These are phyloP conservation scores for Sarocladium brachiariae DNA, from an alignment of 2,329 filamentous ascomycete genomes.

Conservation along the genomic window DNA sequence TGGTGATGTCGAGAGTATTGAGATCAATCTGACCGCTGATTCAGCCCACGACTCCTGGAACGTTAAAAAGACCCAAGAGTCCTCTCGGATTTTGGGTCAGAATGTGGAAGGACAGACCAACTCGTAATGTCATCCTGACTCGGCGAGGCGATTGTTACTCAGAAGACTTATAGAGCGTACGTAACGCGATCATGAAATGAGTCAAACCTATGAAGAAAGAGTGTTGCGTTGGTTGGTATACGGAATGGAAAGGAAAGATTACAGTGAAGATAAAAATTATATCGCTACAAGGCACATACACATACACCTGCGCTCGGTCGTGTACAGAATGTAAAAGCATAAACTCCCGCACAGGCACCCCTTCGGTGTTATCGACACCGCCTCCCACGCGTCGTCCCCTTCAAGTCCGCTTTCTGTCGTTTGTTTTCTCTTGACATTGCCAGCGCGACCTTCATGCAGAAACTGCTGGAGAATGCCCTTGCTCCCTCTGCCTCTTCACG, in stretches of 20 bases:
- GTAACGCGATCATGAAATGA: neutral
- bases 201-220: neutral
- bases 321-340: neutral
- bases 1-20: neutral
- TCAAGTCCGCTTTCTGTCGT: neutral
- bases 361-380: neutral
- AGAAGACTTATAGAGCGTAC: neutral
- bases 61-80: neutral
- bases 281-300: neutral
- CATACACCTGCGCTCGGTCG: neutral
- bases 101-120: neutral
- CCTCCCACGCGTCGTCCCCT: neutral
- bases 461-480: slow-evolving; percentile 13
- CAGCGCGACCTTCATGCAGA: slow-evolving; percentile 10
- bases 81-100: neutral
- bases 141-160: neutral
- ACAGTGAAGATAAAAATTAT: neutral
- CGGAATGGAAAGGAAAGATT: neutral
- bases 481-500: slow-evolving; percentile 60
- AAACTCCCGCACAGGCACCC: neutral
- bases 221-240: neutral
- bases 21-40: neutral
- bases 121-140: neutral
- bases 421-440: neutral
- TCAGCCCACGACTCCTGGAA: neutral